phyloP scores from a whole-genome alignment of 148 eudicot genomes.

The Arctostaphylos glauca region DNA sequence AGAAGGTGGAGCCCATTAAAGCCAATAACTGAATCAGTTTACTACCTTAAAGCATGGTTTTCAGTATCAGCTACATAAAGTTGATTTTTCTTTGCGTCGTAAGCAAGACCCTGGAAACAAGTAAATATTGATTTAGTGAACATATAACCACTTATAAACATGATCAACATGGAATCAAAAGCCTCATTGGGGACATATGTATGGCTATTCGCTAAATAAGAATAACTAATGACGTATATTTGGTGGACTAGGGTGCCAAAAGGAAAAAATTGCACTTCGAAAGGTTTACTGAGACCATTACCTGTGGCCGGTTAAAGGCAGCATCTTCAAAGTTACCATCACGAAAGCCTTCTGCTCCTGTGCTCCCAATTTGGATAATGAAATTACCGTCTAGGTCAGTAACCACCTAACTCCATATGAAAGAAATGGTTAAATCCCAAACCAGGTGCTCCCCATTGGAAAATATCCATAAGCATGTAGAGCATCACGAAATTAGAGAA shows the following conservation, averaged over 20 bases:
- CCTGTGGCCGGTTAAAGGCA: slow-evolving; percentile 92
- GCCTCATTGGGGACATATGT: not conserved
- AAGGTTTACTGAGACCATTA: slow-evolving; percentile 18
- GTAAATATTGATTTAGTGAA: slow-evolving; percentile 5
- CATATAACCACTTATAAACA: slow-evolving; percentile 9
- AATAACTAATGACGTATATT: not conserved
- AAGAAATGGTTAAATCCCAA: slow-evolving; percentile 8
- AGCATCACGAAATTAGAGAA: slow-evolving; percentile 8
- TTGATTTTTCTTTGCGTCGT: slow-evolving; percentile 80
- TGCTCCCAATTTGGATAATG: slow-evolving; percentile 84
- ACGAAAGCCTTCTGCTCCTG: slow-evolving; percentile 86
- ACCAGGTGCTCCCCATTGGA: slow-evolving; percentile 1
- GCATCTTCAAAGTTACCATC: slow-evolving; percentile 94
- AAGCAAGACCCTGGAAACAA: slow-evolving; percentile 73
- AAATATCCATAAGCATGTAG: not conserved
- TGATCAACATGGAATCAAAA: not conserved
- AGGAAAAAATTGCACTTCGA: not conserved
- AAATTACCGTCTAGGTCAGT: slow-evolving; percentile 88
- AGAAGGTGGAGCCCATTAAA: not conserved
- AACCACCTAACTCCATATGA: slow-evolving; percentile 62
- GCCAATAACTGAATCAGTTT: not conserved
- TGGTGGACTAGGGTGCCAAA: not conserved
- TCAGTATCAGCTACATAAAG: slow-evolving; percentile 96
- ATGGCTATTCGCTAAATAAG: not conserved
- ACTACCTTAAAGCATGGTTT: slow-evolving; percentile 93